Evolutionary conservation across 202 grass and related monocot genomes (phyloP).

Genomic region (Schoenoplectus tabernaemontani): DNA sequence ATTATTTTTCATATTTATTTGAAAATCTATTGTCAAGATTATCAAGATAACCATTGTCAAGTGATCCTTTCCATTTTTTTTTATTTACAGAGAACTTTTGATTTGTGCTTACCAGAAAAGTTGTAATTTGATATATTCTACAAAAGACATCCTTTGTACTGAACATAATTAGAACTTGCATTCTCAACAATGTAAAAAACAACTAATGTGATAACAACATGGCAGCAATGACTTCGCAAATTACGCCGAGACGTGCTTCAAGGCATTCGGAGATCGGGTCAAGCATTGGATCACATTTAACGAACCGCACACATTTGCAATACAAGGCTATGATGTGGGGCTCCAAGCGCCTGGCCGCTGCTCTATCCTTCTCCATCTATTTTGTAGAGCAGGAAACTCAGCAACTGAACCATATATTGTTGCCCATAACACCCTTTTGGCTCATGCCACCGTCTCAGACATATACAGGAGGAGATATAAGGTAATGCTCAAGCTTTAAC

Average conservation of each 20-base stretch:
- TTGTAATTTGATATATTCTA: neutral
- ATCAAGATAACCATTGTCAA: too few species aligned
- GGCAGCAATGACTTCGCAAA: slow-evolving; percentile 59
- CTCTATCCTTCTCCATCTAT: slow-evolving; percentile 67
- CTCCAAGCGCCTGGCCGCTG: slow-evolving; percentile 72
- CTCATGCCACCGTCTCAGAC: slow-evolving; percentile 44
- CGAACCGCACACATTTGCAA: slow-evolving; percentile 79
- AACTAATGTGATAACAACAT: neutral
- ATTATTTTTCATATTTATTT: too few species aligned
- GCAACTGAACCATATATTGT: slow-evolving; percentile 78
- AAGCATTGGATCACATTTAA: slow-evolving; percentile 93
- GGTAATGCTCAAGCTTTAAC: slow-evolving; percentile 7
- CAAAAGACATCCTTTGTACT: too few species aligned
- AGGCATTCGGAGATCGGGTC: slow-evolving; percentile 76
- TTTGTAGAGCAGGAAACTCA: slow-evolving; percentile 60
- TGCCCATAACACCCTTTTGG: slow-evolving; percentile 66
- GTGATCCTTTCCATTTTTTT: too few species aligned
- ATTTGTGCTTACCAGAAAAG: neutral
- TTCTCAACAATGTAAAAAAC: neutral
- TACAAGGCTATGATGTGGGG: slow-evolving; percentile 85
- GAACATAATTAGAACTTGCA: neutral
- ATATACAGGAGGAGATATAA: slow-evolving; percentile 59
- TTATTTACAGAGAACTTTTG: too few species aligned
- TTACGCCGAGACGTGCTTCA: slow-evolving; percentile 72
- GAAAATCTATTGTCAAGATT: too few species aligned